Conservation (phyloP, 2,329 filamentous ascomycete species). For the Aspergillus quadricinctus region DNA sequence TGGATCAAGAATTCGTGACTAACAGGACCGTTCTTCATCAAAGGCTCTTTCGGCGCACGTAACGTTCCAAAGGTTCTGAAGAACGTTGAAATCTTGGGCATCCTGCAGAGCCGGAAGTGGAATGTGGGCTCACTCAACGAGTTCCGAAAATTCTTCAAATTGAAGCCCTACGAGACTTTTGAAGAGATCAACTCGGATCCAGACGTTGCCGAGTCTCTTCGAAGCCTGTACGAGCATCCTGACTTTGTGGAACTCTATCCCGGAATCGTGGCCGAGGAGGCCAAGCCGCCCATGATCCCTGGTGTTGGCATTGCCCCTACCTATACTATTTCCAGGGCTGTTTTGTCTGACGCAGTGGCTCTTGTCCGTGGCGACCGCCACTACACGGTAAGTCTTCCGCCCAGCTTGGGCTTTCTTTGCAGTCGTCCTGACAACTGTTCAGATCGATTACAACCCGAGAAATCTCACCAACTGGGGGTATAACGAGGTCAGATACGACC, state of each 20-base stretch:
- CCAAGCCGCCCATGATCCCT: slow-evolving; percentile 67
- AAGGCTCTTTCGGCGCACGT: slow-evolving; percentile 64
- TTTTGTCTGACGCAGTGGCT: slow-evolving; percentile 73
- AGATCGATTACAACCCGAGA: slow-evolving; percentile 65
- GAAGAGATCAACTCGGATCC: slow-evolving; percentile 81
- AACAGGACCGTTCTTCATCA: not conserved
- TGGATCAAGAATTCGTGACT: not conserved
- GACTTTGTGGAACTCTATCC: slow-evolving; percentile 79
- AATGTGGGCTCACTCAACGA: slow-evolving; percentile 76
- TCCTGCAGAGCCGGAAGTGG: slow-evolving; percentile 72
- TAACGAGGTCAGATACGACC: slow-evolving; percentile 68
- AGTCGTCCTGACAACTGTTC: slow-evolving; percentile 20
- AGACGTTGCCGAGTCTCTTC: slow-evolving; percentile 61
- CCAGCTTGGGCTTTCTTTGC: slow-evolving; percentile 3
- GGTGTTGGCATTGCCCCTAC: slow-evolving; percentile 72
- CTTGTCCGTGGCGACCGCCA: slow-evolving; percentile 73
- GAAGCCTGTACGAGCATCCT: slow-evolving; percentile 64
- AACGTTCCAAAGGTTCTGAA: slow-evolving; percentile 71
- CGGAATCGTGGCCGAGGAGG: slow-evolving; percentile 70
- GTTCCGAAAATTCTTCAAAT: slow-evolving; percentile 75
- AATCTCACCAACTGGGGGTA: slow-evolving; percentile 82
- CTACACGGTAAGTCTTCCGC: slow-evolving; percentile 53
- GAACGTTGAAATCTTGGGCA: slow-evolving; percentile 74
- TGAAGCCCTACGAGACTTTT: slow-evolving; percentile 71
- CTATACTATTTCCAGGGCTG: slow-evolving; percentile 71